Conservation (phyloP, 805 yeast genomes). For the Kluyveromyces siamensis region DNA sequence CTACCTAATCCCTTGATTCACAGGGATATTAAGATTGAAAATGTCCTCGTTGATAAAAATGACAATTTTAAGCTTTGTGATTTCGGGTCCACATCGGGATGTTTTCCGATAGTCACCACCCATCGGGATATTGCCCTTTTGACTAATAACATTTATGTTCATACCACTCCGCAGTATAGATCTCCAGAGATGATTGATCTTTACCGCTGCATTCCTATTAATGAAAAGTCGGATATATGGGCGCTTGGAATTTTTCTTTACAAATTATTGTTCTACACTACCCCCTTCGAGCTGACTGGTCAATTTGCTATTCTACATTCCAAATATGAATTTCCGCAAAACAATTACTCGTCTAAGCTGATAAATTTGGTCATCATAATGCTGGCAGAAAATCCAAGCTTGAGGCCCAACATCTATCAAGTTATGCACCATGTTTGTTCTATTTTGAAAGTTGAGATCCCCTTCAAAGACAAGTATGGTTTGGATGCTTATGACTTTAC, state of each 20-base stretch:
- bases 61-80: constrained; percentile 79
- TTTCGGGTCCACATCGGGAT: constrained; percentile 73
- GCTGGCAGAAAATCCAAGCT: constrained; percentile 73
- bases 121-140: constrained; percentile 70
- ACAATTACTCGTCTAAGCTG: constrained; percentile 61
- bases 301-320: constrained; percentile 84
- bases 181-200: constrained; percentile 95
- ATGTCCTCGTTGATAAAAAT: constrained; percentile 68
- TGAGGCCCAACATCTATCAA: constrained; percentile 83
- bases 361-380: constrained; percentile 68
- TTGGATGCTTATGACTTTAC: constrained; percentile 49
- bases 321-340: constrained; percentile 69
- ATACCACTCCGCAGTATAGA: constrained; percentile 93
- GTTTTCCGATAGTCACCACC: constrained; percentile 48
- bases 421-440: constrained; percentile 55
- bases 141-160: constrained; percentile 76
- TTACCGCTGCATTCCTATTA: constrained; percentile 72
- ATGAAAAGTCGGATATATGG: constrained; percentile 93
- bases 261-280: constrained; percentile 83
- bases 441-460: constrained; percentile 46
- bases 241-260: constrained; percentile 89
- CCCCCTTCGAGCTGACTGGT: constrained; percentile 83
- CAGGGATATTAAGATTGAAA: constrained; percentile 90
- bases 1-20: constrained; percentile 64
- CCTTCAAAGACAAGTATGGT: constrained; percentile 36